Evolutionary conservation across 179 eudicot species (phyloP).

Genomic region (Beta macrorhiza): DNA sequence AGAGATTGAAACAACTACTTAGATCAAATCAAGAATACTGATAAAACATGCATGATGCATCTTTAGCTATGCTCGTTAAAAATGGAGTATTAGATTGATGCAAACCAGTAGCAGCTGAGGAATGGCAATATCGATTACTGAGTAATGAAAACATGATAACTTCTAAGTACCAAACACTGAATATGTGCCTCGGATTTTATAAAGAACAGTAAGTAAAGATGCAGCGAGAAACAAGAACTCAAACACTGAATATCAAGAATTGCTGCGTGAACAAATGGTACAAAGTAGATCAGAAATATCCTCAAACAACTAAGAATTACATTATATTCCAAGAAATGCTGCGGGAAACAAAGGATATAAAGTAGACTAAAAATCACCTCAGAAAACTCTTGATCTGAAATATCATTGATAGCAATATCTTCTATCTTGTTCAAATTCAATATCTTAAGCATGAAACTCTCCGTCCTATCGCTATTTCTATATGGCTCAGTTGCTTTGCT

Average conservation of each 20-base stretch:
- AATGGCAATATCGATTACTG: not conserved
- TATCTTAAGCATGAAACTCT: conserved; percentile 69
- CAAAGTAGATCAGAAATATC: conserved; percentile 35
- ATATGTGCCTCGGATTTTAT: not conserved
- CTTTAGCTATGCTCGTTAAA: not conserved
- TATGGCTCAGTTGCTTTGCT: conserved; percentile 60
- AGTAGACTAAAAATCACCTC: conserved; percentile 55
- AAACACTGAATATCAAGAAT: not conserved
- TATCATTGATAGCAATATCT: conserved; percentile 61
- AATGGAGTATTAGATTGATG: not conserved
- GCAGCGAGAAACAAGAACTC: not conserved
- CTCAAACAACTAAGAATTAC: conserved; percentile 59
- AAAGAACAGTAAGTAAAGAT: not conserved
- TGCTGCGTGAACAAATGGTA: not conserved
- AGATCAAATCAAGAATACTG: not conserved
- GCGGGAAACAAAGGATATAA: not conserved
- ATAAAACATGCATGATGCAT: not conserved
- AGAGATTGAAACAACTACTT: not conserved
- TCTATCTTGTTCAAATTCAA: conserved; percentile 86
- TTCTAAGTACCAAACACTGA: not conserved
- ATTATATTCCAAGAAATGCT: not conserved
- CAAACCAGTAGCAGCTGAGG: not conserved
- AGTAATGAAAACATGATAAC: not conserved
- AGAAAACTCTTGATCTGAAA: conserved; percentile 93
- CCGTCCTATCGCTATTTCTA: conserved; percentile 63